Conservation (phyloP, 73 alveolate species). For the Stentor roeselii region DNA sequence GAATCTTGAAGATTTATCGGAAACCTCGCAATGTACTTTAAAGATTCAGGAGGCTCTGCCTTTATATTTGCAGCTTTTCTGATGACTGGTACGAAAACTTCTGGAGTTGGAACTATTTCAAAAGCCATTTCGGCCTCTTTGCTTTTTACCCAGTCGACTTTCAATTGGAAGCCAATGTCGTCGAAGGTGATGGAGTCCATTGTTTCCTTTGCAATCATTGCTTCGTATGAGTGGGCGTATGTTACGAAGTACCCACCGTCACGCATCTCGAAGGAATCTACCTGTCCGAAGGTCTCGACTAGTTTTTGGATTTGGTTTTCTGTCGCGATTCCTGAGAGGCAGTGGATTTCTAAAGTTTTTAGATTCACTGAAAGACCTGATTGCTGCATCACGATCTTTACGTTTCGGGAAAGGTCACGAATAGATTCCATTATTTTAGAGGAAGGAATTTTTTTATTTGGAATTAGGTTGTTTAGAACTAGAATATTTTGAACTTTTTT, state of each 20-base stretch:
- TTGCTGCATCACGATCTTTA: too few relatives aligned
- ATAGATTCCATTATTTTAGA: too few relatives aligned
- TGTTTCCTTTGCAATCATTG: not conserved
- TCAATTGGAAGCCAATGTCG: not conserved
- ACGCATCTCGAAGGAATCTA: not conserved
- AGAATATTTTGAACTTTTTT: too few relatives aligned
- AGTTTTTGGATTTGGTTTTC: not conserved
- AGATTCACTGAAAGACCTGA: not conserved
- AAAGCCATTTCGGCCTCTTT: not conserved
- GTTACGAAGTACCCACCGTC: not conserved
- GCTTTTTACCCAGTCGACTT: not conserved
- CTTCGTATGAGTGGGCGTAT: not conserved
- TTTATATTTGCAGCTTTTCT: not conserved
- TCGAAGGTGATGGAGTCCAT: not conserved
- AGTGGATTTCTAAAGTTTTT: not conserved
- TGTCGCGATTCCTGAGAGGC: not conserved
- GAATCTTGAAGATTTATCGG: not conserved
- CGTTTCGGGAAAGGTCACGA: too few relatives aligned
- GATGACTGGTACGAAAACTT: not conserved
- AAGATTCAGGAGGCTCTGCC: not conserved
- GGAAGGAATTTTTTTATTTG: too few relatives aligned
- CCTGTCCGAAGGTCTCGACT: not conserved
- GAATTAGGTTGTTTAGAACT: too few relatives aligned
- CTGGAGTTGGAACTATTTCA: not conserved
- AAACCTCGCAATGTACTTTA: not conserved